Evolutionary conservation across 768 basidiomycete genomes (phyloP), one percentile per base, ranked within the genome.

Genomic region (Russula sp.): DNA sequence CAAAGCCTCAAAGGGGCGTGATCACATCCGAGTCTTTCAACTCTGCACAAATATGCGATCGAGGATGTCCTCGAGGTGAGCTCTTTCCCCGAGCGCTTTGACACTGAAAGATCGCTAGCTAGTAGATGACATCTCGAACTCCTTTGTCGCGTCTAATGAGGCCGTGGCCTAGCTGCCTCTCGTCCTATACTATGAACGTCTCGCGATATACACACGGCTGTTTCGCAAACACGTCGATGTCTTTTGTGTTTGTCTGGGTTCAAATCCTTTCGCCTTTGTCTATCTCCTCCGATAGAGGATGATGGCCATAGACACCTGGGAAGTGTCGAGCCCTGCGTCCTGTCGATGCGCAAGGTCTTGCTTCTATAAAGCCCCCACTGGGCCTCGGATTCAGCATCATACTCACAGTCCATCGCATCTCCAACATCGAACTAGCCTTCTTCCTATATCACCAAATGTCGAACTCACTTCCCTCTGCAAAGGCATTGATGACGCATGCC

Each of bases 211-310:
- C 20, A 44, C 22, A 53, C 40, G 14, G 32, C 22, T 46, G 40
- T 54, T 53, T 54, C 28, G n/a, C 20, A 22, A 44, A 3, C 24
- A 57, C 42, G 26, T 30, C 28, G 8, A 3, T n/a, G 0, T 46
- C 44, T 36, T 54, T 32, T 38, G 14, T 2, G 42, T 61, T 54
- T 34, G 40, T 54, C 52, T 40, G 52, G 42, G 30, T 46, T 53
- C 40, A 6, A 55, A 42, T 13, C 11, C 30, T 28, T 54, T 53
- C 13, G 49, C 24, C 44, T 11, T 53, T 16, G 3, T 44, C n/a
- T 24, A 30, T 53, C 59, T 10, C 26, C 22, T 42, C 40, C 14
- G 40, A 28, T 40, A 16, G 49, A 59, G 34, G 48, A n/a, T 51
- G 49, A n/a, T 18, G 26, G 48, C 49, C 28, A 18, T 10, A 18